These are phyloP conservation scores for Debaryomyces fabryi DNA, from an alignment of 1,139 yeast genomes.

Conservation along the genomic window DNA sequence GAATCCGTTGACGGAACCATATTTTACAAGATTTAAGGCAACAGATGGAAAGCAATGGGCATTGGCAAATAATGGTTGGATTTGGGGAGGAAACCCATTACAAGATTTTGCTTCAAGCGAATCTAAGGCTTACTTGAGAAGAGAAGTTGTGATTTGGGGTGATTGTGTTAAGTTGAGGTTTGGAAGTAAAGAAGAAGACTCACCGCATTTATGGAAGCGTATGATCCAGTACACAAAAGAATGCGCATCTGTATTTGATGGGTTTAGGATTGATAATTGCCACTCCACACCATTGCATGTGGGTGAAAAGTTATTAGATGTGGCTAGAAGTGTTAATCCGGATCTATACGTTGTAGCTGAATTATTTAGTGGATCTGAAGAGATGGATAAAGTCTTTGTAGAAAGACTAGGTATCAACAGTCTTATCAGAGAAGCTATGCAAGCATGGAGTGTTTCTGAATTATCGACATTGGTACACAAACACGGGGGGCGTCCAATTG, in stretches of 20 bases:
- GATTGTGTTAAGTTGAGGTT: conserved; percentile 94
- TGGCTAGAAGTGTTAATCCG: conserved; percentile 84
- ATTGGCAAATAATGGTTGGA: conserved; percentile 96
- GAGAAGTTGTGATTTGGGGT: conserved; percentile 97
- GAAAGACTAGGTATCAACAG: conserved; percentile 89
- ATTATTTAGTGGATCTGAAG: conserved; percentile 89
- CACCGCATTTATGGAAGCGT: conserved; percentile 87
- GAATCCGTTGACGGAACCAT: conserved; percentile 77
- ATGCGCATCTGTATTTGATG: conserved; percentile 79
- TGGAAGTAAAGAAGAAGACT: conserved; percentile 74
- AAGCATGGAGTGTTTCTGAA: conserved; percentile 87
- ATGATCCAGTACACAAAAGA: conserved; percentile 77
- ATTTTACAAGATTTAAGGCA: conserved; percentile 72
- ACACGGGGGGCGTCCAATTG: conserved; percentile 95
- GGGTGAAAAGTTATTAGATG: conserved; percentile 84
- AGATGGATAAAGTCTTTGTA: conserved; percentile 85
- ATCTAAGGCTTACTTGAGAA: conserved; percentile 79
- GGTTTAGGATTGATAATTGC: conserved; percentile 92
- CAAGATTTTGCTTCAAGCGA: conserved; percentile 86
- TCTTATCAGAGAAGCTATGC: conserved; percentile 95
- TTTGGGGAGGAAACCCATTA: conserved; percentile 95
- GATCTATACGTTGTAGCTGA: conserved; percentile 93
- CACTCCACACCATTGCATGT: conserved; percentile 96
- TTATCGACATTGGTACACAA: conserved; percentile 83
- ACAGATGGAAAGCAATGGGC: conserved; percentile 63